Percentiles rank a stretch among this genome's conserved stretches.
phyloP scores from a whole-genome alignment of 257 asterid species.

The Rauvolfia tetraphylla region DNA sequence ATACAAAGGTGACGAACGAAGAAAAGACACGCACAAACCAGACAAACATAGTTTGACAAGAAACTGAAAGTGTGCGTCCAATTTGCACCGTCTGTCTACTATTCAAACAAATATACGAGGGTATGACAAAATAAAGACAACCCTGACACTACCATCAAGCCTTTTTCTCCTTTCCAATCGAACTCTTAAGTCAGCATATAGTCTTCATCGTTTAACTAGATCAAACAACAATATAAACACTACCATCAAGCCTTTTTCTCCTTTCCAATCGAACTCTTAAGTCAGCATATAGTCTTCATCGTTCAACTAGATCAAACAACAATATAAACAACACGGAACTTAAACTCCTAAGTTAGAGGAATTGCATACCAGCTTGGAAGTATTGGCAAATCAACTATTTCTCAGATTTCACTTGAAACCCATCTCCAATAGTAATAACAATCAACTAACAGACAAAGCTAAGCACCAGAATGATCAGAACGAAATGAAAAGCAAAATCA shows the following conservation, averaged over 20 bases:
- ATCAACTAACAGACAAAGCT: neutral
- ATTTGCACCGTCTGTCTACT: neutral
- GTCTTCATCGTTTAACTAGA: neutral
- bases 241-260: neutral
- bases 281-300: neutral
- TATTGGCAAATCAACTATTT: neutral
- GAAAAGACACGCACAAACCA: neutral
- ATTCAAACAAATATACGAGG: neutral
- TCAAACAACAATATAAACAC: neutral
- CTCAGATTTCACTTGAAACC: constrained; percentile 4
- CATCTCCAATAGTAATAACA: neutral
- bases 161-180: neutral
- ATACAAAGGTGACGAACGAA: neutral
- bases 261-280: neutral
- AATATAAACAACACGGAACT: neutral
- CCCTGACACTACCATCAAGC: neutral
- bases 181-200: constrained; percentile 1
- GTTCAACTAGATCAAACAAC: neutral
- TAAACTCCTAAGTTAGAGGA: neutral
- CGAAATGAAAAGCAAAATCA: neutral
- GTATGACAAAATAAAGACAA: neutral
- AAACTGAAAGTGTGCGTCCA: too few relatives aligned
- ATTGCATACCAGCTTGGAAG: neutral
- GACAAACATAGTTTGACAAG: neutral
- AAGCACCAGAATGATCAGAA: neutral